phyloP scores from a whole-genome alignment of 306 rosid genomes.

The Betula pendula region DNA sequence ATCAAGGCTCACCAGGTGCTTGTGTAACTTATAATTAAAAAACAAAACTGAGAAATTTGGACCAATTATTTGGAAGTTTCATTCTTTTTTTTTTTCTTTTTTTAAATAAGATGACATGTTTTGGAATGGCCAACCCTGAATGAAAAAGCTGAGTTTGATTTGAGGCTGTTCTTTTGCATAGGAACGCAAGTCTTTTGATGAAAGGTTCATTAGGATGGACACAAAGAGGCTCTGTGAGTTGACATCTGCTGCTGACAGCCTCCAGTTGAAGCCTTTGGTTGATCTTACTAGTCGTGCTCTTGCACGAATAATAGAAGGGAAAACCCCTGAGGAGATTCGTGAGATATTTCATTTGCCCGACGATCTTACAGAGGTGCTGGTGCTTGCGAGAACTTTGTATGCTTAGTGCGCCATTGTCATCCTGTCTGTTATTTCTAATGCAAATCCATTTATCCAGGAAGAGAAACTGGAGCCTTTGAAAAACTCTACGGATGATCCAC shows the following conservation, averaged over 20 bases:
- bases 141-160: slow-evolving; percentile 23
- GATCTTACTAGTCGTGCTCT: slow-evolving; percentile 93
- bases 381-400: slow-evolving; percentile 38
- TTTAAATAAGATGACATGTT: background rate
- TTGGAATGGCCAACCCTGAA: slow-evolving; percentile 15
- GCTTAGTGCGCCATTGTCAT: slow-evolving; percentile 26
- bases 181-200: slow-evolving; percentile 87
- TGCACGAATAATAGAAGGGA: slow-evolving; percentile 96
- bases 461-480: slow-evolving; percentile 92
- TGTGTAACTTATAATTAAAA: background rate
- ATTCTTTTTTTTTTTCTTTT: background rate
- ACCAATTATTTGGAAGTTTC: background rate
- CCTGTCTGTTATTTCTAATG: slow-evolving; percentile 33
- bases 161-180: slow-evolving; percentile 38
- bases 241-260: slow-evolving; percentile 92
- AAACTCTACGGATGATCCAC: slow-evolving; percentile 84
- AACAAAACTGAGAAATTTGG: background rate
- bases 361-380: slow-evolving; percentile 92
- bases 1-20: background rate
- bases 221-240: slow-evolving; percentile 87
- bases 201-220: slow-evolving; percentile 78
- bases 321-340: slow-evolving; percentile 89
- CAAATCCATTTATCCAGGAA: slow-evolving; percentile 58
- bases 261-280: slow-evolving; percentile 90
- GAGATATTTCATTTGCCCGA: slow-evolving; percentile 93